Evolutionary conservation across 805 yeast genomes (phyloP).

Genomic region (Ogataea haglerorum): DNA sequence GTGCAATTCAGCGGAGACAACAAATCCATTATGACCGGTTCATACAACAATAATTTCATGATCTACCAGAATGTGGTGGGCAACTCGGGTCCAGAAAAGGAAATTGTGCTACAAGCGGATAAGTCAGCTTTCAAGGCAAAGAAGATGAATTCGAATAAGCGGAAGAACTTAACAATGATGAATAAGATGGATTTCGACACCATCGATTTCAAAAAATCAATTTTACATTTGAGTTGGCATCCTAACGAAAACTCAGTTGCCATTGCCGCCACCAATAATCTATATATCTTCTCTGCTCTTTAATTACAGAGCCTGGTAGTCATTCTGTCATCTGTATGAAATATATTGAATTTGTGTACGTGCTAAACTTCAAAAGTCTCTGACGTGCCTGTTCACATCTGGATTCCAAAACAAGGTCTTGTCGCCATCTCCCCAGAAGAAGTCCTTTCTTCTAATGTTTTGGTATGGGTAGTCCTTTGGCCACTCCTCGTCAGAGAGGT

Average conservation of each 20-base stretch:
- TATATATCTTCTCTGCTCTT: conserved; percentile 77
- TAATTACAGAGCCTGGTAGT: conserved; percentile 26
- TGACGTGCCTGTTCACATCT: conserved; percentile 80
- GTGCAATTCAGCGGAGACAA: conserved; percentile 94
- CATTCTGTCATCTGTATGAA: conserved; percentile 10
- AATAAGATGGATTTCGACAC: conserved; percentile 69
- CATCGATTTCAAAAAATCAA: conserved; percentile 91
- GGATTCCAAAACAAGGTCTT: conserved; percentile 96
- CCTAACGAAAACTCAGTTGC: conserved; percentile 96
- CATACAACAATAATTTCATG: conserved; percentile 95
- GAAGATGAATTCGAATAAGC: conserved; percentile 48
- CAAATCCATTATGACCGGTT: conserved; percentile 90
- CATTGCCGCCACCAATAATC: conserved; percentile 95
- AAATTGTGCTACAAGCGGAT: conserved; percentile 93
- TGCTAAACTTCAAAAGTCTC: conserved; percentile 14
- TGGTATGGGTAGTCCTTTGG: conserved; percentile 88
- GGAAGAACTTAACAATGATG: conserved; percentile 40
- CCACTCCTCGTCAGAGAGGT: conserved; percentile 86
- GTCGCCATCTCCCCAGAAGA: conserved; percentile 99
- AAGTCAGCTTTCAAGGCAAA: conserved; percentile 90
- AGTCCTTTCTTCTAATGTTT: conserved; percentile 82
- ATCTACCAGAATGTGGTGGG: conserved; percentile 81
- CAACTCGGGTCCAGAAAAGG: conserved; percentile 39
- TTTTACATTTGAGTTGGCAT: conserved; percentile 97
- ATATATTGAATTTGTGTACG: conserved; percentile 11